Percentiles rank a stretch among this genome's conserved stretches.
phyloP scores from a whole-genome alignment of 805 yeast species.

The Yamadazyma phyllophila region DNA sequence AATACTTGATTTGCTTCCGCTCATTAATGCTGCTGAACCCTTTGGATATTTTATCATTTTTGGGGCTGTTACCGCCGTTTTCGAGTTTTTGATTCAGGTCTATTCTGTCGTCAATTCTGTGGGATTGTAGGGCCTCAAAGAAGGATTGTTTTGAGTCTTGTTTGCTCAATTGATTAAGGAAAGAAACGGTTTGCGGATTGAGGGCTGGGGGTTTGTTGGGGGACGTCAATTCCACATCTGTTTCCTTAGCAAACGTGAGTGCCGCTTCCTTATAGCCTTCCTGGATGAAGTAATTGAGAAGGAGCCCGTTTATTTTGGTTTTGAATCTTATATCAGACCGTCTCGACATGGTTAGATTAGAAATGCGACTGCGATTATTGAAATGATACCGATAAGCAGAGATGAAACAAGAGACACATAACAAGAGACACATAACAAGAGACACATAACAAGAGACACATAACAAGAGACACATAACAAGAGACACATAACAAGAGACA shows the following conservation, averaged over 20 bases:
- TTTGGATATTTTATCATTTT: constrained; percentile 15
- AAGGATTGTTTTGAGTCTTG: constrained; percentile 10
- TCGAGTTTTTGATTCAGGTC: not conserved
- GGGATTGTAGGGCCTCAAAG: constrained; percentile 9
- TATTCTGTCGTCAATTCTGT: constrained; percentile 10
- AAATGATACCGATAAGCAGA: too few species aligned
- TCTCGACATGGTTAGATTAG: too few species aligned
- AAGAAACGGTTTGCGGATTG: constrained; percentile 4
- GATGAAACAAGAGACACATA: too few species aligned
- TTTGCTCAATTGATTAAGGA: constrained; percentile 12
- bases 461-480: too few species aligned
- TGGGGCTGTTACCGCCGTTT: not conserved
- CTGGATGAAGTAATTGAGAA: constrained; percentile 70
- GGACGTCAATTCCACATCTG: constrained; percentile 28
- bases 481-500: too few species aligned
- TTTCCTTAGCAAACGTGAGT: constrained; percentile 56
- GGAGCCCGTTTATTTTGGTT: constrained; percentile 47
- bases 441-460: too few species aligned
- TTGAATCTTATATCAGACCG: constrained; percentile 13
- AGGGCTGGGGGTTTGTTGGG: not conserved
- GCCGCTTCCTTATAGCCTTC: constrained; percentile 79
- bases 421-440: too few species aligned
- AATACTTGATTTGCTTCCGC: constrained; percentile 51
- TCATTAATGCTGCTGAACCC: constrained; percentile 51
- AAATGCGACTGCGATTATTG: too few species aligned